Base-by-base conservation (phyloP, 1,284 basidiomycete genomes). In the Ganoderma meredithae region DNA sequence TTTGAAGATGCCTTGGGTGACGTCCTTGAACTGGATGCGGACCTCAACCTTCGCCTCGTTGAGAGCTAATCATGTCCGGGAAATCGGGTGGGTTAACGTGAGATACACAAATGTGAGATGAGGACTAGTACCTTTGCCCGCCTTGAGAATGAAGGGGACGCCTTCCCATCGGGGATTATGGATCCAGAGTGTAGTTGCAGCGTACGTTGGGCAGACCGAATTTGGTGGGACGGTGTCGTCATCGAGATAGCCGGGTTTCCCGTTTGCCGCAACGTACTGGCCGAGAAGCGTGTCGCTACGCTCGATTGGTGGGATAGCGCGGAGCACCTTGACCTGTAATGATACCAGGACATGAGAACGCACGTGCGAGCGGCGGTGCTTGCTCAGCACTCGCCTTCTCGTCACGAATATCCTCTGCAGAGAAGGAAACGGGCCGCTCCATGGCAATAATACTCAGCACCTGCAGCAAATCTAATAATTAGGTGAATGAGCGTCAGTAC, bases 1-100 rank as follows among this genome's bases (percentile, higher is more conserved):
- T 80, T 93, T 92, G 88, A 98, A 98, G 79, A 98, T 98, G 65
- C 97, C 96, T 79, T 91, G 88, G 0, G 95, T 96, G 66, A 97
- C 96, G 78, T 98, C 96, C 83, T 96, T 97, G 87, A 95, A 98
- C 81, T 98, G 96, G 72, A 98, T 92, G 66, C 96, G 94, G 76
- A 98, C 91, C 82, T 98, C 97, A 66, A 98, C 96, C 84, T 98
- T 98, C 79, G 95, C 93, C 82, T 98, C 96, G 83, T 98, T 97
- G 69, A 98, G 84, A 12, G 96, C 96, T 97, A 74, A 44, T 9
- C 52, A 5, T 13, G 25, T 60, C 44, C 47, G 59, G 43, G 41
- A 27, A 25, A 13, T 60, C 13, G 3, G 15, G 22, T 39, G 63
- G 22, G 61, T 55, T 31, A 43, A 49, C 60, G 67, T 62, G 67